Evolutionary conservation across 2,329 filamentous ascomycete species (phyloP).

Genomic region (Ceratocystis ficicola): DNA sequence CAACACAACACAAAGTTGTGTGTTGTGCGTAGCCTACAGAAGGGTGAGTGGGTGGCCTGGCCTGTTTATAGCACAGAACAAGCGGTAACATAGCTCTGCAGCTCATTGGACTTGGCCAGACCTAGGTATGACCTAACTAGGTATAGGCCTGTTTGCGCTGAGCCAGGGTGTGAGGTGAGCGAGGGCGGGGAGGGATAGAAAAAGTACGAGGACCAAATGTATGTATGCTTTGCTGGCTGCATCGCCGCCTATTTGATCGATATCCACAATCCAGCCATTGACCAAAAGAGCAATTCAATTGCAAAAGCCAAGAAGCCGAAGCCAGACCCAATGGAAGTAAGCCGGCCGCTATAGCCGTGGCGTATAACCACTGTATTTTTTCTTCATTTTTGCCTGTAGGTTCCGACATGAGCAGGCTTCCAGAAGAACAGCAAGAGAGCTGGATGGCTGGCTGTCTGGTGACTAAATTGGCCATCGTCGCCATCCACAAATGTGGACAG

Average conservation of each 20-base stretch:
- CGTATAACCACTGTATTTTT: background rate
- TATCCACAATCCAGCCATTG: slow-evolving; percentile 10
- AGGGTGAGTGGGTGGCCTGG: background rate
- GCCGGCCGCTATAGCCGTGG: no score
- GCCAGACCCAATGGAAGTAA: background rate
- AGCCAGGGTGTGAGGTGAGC: slow-evolving; percentile 2
- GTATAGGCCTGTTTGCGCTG: slow-evolving; percentile 16
- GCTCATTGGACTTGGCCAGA: slow-evolving; percentile 4
- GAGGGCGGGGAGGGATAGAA: slow-evolving; percentile 17
- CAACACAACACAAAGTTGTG: background rate
- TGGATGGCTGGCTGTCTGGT: background rate
- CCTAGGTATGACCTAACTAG: slow-evolving; percentile 15
- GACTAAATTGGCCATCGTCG: background rate
- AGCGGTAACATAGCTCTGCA: background rate
- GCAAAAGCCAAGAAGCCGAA: slow-evolving; percentile 1
- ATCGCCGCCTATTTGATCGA: slow-evolving; percentile 8
- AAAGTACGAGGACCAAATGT: slow-evolving; percentile 12
- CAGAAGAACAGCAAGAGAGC: background rate
- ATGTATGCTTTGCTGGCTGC: slow-evolving; percentile 11
- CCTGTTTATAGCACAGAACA: background rate
- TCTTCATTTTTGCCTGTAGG: background rate
- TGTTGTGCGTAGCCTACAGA: slow-evolving; percentile 1
- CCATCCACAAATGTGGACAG: background rate
- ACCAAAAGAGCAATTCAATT: slow-evolving; percentile 11
- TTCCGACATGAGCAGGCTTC: background rate